These are phyloP conservation scores for Acacia acuminata DNA, from an alignment of 306 rosid genomes.

Conservation along the genomic window DNA sequence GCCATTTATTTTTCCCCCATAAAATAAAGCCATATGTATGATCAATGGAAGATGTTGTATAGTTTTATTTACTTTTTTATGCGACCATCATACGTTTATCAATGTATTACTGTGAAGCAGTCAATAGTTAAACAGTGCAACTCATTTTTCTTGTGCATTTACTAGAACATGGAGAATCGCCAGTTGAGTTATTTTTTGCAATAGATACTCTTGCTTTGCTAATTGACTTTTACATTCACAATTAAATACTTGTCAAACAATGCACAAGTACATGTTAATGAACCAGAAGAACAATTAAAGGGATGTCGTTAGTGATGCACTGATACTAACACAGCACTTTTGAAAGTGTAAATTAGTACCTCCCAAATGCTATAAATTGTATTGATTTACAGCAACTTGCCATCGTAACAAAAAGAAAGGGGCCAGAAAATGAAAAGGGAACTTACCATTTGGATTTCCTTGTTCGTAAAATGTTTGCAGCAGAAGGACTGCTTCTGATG, in stretches of 20 bases:
- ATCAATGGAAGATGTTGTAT: too few relatives aligned
- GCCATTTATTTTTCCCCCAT: too few relatives aligned
- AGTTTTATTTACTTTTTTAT: not conserved
- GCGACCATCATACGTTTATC: not conserved
- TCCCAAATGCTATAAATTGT: not conserved
- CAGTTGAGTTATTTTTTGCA: not conserved
- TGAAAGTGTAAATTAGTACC: not conserved
- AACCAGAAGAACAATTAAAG: not conserved
- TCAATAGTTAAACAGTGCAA: not conserved
- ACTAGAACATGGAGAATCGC: not conserved
- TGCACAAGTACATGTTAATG: not conserved
- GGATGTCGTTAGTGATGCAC: not conserved
- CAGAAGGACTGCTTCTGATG: conserved; percentile 82
- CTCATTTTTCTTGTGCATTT: not conserved
- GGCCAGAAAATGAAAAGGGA: not conserved
- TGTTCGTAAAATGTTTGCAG: conserved; percentile 82
- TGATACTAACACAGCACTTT: not conserved
- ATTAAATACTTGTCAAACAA: not conserved
- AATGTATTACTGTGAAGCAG: not conserved
- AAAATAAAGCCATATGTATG: too few relatives aligned
- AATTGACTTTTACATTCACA: not conserved
- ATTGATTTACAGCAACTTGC: conserved; percentile 38
- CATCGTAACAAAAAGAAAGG: conserved; percentile 14
- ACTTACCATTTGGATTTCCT: conserved; percentile 91
- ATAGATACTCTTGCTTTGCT: not conserved